These are phyloP conservation scores for Sclerotinia spermophila DNA, from an alignment of 2,329 filamentous ascomycete genomes.

Conservation along the genomic window DNA sequence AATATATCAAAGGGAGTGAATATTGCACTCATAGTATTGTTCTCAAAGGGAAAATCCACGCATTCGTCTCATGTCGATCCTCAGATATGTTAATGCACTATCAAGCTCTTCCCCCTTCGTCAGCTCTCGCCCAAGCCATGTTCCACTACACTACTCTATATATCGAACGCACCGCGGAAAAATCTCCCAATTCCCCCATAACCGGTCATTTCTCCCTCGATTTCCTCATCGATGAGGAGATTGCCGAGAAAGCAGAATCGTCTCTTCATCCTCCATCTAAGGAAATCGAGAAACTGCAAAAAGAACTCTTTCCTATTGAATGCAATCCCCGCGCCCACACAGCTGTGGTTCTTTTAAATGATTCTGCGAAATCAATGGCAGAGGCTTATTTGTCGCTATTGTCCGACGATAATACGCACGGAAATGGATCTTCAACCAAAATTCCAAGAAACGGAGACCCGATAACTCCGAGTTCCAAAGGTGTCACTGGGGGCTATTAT, in stretches of 20 bases:
- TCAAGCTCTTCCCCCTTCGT: constrained; percentile 51
- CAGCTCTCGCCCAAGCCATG: constrained; percentile 56
- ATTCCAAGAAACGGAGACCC: constrained; percentile 12
- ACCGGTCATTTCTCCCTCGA: constrained; percentile 68
- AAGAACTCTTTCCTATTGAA: constrained; percentile 62
- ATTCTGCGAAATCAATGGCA: constrained; percentile 42
- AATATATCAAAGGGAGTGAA: constrained; percentile 60
- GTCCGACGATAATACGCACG: constrained; percentile 26
- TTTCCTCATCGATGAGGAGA: neutral
- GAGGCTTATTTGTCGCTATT: constrained; percentile 51
- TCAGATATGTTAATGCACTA: constrained; percentile 57
- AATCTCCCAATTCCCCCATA: constrained; percentile 46
- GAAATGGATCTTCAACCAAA: neutral
- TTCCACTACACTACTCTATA: constrained; percentile 60
- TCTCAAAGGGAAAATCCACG: constrained; percentile 59
- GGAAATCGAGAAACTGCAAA: constrained; percentile 31
- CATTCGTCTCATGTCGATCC: constrained; percentile 64
- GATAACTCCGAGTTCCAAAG: constrained; percentile 30
- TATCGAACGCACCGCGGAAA: constrained; percentile 37
- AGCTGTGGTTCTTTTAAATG: constrained; percentile 58
- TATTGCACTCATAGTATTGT: constrained; percentile 70
- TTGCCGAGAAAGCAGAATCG: neutral
- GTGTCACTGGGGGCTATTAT: constrained; percentile 45
- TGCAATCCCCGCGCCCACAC: constrained; percentile 70
- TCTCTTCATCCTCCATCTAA: neutral